phyloP scores from a whole-genome alignment of 805 yeast species.

The Candida jianshihensis region DNA sequence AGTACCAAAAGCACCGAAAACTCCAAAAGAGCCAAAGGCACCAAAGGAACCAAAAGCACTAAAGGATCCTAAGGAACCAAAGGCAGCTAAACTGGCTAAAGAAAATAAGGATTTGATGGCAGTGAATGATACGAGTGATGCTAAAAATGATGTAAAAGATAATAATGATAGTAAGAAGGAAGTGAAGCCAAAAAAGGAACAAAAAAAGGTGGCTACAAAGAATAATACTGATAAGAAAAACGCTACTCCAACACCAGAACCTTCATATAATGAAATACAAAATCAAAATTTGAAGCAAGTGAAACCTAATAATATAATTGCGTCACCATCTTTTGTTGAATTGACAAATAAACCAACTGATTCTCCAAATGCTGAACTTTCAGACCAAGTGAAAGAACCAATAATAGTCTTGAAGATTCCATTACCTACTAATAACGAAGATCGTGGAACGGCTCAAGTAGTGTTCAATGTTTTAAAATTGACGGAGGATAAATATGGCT shows the following conservation, averaged over 20 bases:
- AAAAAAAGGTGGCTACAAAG: conserved; percentile 1
- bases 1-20: neutral
- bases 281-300: conserved; percentile 17
- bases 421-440: conserved; percentile 36
- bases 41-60: too few relatives aligned
- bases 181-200: neutral
- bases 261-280: conserved; percentile 13
- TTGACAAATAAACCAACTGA: neutral
- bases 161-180: too few relatives aligned
- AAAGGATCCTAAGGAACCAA: too few relatives aligned
- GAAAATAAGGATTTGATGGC: too few relatives aligned
- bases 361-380: conserved; percentile 1
- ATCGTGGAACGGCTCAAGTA: conserved; percentile 56
- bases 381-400: conserved; percentile 1
- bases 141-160: too few relatives aligned
- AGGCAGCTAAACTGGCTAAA: too few relatives aligned
- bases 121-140: too few relatives aligned
- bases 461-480: conserved; percentile 65
- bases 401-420: conserved; percentile 51
- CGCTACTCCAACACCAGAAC: conserved; percentile 2
- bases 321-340: conserved; percentile 16
- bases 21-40: too few relatives aligned
- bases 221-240: conserved; percentile 3
- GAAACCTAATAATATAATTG: conserved; percentile 11
- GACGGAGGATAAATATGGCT: conserved; percentile 83